Evolutionary conservation across 2,329 filamentous ascomycete genomes (phyloP).

Genomic region (Celoporthe dispersa): DNA sequence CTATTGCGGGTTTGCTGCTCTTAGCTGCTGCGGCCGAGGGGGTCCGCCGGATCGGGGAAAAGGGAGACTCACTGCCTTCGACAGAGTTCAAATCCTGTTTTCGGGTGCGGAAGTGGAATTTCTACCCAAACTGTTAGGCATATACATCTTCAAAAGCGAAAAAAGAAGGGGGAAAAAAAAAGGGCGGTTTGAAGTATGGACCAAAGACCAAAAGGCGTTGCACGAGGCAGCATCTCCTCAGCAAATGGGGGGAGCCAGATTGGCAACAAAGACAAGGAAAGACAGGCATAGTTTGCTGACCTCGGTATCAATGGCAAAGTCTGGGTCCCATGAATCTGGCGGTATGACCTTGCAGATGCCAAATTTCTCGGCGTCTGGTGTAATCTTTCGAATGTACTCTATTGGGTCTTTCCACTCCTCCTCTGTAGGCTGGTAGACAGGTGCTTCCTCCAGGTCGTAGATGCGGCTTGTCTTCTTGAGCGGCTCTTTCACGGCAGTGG

Average conservation of each 20-base stretch:
- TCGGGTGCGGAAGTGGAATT: conserved; percentile 94
- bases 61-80: conserved; percentile 81
- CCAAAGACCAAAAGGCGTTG: not conserved
- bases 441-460: conserved; percentile 86
- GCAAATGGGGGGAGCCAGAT: not conserved
- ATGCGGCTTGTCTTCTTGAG: conserved; percentile 78
- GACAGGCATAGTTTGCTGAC: conserved; percentile 54
- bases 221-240: not conserved
- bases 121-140: conserved; percentile 54
- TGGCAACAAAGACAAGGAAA: not conserved
- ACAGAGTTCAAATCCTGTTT: conserved; percentile 97
- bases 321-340: conserved; percentile 89
- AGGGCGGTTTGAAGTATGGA: not conserved
- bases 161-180: too few species aligned
- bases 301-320: conserved; percentile 96
- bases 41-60: conserved; percentile 3
- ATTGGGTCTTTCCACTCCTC: conserved; percentile 96
- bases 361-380: conserved; percentile 81
- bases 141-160: too few species aligned
- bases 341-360: conserved; percentile 96
- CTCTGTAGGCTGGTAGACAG: conserved; percentile 85
- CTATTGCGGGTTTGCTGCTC: conserved; percentile 48
- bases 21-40: conserved; percentile 42
- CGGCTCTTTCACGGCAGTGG: conserved; percentile 75
- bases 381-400: conserved; percentile 90